phyloP scores from a whole-genome alignment of 75 land plant species.

The Isoetes taiwanensis region DNA sequence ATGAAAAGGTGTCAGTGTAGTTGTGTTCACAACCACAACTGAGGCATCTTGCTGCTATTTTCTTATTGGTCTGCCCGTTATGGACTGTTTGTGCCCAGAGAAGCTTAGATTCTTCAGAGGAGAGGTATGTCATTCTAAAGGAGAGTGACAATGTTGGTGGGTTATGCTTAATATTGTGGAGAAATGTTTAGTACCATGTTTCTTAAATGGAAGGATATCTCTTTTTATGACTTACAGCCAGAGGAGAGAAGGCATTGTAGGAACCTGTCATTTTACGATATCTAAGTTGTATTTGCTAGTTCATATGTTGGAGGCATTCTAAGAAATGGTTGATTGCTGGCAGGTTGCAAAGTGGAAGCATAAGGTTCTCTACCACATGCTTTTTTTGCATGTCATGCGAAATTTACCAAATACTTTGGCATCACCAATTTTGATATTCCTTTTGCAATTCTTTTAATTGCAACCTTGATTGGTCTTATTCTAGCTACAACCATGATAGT shows the following conservation, averaged over 20 bases:
- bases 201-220: no score
- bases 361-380: slow-evolving; percentile 80
- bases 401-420: slow-evolving; percentile 88
- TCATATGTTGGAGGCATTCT: not conserved
- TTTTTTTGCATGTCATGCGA: slow-evolving; percentile 79
- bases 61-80: slow-evolving; percentile 60
- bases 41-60: slow-evolving; percentile 89
- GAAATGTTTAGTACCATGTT: no score
- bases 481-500: slow-evolving; percentile 83
- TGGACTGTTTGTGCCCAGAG: slow-evolving; percentile 63
- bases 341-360: slow-evolving; percentile 75
- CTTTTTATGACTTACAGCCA: no score
- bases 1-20: slow-evolving; percentile 45
- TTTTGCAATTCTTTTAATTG: slow-evolving; percentile 64
- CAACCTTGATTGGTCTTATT: slow-evolving; percentile 66
- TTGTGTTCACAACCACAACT: slow-evolving; percentile 61
- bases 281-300: not conserved
- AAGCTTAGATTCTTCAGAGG: slow-evolving; percentile 63
- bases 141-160: no score
- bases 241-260: no score
- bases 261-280: no score
- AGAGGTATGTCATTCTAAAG: slow-evolving; percentile 32
- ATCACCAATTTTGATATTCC: slow-evolving; percentile 91
- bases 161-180: no score
- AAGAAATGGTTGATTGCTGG: not conserved